A percentile compares a stretch with the other conserved stretches of the same genome.
phyloP scores from a whole-genome alignment of 129 eudicot species.

The Daucus carota region DNA sequence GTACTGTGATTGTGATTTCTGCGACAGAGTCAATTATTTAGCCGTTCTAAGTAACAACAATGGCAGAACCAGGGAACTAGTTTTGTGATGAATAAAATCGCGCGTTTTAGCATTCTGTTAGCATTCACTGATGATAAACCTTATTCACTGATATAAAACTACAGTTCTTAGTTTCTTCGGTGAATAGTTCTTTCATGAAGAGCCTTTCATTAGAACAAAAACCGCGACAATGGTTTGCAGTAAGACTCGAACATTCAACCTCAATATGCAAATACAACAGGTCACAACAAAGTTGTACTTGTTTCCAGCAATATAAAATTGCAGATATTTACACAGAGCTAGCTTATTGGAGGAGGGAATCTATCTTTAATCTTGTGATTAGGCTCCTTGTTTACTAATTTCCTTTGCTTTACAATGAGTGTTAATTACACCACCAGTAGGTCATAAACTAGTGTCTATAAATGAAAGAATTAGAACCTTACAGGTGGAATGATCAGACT shows the following conservation, averaged over 20 bases:
- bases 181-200: neutral
- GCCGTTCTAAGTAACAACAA: neutral
- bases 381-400: neutral
- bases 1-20: neutral
- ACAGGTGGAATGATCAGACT: slow-evolving; percentile 6
- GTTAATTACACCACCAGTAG: neutral
- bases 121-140: too few relatives aligned
- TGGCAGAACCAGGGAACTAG: neutral
- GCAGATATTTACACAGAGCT: neutral
- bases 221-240: neutral
- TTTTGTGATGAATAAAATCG: neutral
- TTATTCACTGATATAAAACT: too few relatives aligned
- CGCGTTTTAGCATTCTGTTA: neutral
- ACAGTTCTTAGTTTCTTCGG: neutral
- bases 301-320: neutral
- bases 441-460: neutral
- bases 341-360: slow-evolving; percentile 3
- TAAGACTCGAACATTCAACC: neutral
- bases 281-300: neutral
- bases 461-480: neutral
- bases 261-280: too few relatives aligned
- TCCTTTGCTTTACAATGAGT: neutral
- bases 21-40: neutral
- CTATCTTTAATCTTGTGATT: neutral
- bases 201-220: neutral